These are phyloP conservation scores for Penicillium canariense DNA, from an alignment of 495 filamentous ascomycete genomes.

Conservation along the genomic window DNA sequence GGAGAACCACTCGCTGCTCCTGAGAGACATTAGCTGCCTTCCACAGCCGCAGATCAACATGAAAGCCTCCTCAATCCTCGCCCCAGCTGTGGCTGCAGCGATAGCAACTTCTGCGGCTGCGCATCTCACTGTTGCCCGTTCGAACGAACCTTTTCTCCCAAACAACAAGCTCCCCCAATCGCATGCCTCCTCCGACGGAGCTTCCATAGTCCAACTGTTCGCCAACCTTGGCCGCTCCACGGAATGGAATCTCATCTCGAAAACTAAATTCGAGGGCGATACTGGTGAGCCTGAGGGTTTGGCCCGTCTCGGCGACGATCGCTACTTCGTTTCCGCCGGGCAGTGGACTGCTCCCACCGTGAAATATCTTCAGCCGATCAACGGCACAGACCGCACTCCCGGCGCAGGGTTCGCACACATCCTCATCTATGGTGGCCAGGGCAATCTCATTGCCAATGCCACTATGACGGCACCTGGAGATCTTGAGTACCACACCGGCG, in stretches of 20 bases:
- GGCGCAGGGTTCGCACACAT: conserved; percentile 34
- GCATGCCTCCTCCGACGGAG: conserved; percentile 23
- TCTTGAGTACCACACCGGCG: conserved; percentile 35
- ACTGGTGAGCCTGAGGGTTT: conserved; percentile 40
- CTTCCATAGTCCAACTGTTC: conserved; percentile 31
- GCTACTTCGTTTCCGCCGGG: conserved; percentile 30
- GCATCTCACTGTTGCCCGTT: conserved; percentile 12
- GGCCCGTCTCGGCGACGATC: conserved; percentile 29
- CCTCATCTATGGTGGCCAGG: conserved; percentile 32
- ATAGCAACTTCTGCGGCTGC: background rate
- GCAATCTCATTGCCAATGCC: conserved; percentile 34
- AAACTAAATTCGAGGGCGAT: conserved; percentile 33
- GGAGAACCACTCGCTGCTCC: background rate
- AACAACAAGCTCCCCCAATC: conserved; percentile 25
- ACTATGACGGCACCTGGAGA: conserved; percentile 24
- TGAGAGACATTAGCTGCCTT: background rate
- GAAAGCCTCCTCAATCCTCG: background rate
- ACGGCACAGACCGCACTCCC: conserved; percentile 30
- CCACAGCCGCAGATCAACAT: conserved; percentile 1
- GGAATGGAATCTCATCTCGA: conserved; percentile 30
- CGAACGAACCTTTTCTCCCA: conserved; percentile 14
- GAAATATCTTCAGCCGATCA: conserved; percentile 26
- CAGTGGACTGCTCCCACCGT: conserved; percentile 26
- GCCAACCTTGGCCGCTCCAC: conserved; percentile 27
- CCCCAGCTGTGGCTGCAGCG: background rate